Evolutionary conservation across 2,329 filamentous ascomycete genomes (phyloP).

Genomic region (Exophiala dermatitidis): DNA sequence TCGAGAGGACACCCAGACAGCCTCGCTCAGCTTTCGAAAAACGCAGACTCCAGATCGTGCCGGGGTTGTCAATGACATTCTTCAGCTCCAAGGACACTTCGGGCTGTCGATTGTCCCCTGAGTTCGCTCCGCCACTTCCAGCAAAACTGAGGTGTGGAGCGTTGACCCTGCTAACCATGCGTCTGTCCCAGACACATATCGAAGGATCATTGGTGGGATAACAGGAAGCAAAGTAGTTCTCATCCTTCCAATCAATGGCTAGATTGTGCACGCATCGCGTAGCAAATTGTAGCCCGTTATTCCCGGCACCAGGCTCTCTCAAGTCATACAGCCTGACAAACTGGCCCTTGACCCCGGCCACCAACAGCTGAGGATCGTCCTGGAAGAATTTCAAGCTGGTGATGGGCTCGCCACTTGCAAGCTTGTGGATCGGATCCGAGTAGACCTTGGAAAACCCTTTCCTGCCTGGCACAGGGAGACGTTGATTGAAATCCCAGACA

Average conservation of each 20-base stretch:
- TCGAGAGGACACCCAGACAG: conserved; percentile 53
- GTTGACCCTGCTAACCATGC: conserved; percentile 39
- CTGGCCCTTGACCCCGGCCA: conserved; percentile 54
- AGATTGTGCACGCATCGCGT: conserved; percentile 58
- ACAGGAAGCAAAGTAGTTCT: conserved; percentile 59
- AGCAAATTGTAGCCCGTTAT: conserved; percentile 40
- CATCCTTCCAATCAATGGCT: conserved; percentile 56
- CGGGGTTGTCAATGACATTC: conserved; percentile 46
- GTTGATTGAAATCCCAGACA: conserved; percentile 54
- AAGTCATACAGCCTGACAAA: conserved; percentile 58
- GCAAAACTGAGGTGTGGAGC: conserved; percentile 31
- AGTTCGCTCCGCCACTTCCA: conserved; percentile 24
- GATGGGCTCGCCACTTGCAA: conserved; percentile 56
- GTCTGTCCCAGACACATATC: conserved; percentile 57
- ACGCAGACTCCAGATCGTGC: conserved; percentile 55
- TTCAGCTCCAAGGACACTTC: conserved; percentile 48
- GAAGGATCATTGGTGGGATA: conserved; percentile 48
- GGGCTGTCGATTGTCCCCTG: conserved; percentile 37
- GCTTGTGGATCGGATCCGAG: conserved; percentile 48
- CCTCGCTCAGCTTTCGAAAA: conserved; percentile 54
- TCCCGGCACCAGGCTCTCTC: conserved; percentile 37
- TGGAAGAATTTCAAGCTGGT: conserved; percentile 59
- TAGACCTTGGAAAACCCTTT: conserved; percentile 22
- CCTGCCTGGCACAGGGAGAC: conserved; percentile 34
- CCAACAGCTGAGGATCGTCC: conserved; percentile 52